A percentile compares a stretch with the other conserved stretches of the same genome.
phyloP scores from a whole-genome alignment of 164 flowering plant genomes.

The Umbellularia californica region DNA sequence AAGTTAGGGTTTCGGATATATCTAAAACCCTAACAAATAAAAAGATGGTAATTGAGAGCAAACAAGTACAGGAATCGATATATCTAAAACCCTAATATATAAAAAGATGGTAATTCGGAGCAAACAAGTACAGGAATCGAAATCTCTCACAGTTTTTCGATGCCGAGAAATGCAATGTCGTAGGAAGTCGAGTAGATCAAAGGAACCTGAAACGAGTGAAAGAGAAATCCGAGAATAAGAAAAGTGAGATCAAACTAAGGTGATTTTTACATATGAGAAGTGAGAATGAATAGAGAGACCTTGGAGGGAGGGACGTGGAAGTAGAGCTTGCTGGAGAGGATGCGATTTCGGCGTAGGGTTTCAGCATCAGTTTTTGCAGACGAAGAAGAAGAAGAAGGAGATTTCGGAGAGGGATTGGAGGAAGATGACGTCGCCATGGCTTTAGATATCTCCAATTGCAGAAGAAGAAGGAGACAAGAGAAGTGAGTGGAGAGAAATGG shows the following conservation, averaged over 20 bases:
- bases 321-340: conserved; percentile 83
- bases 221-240: not conserved
- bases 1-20: no score
- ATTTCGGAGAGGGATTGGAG: conserved; percentile 3
- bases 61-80: no score
- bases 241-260: not conserved
- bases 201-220: conserved; percentile 45
- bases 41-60: no score
- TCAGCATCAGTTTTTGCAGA: conserved; percentile 8
- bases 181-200: conserved; percentile 71
- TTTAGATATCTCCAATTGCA: not conserved
- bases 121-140: no score
- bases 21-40: no score
- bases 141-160: conserved; percentile 75
- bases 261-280: no score
- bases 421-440: conserved; percentile 17
- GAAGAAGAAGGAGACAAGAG: not conserved
- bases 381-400: conserved; percentile 18
- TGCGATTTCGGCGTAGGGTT: conserved; percentile 43
- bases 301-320: conserved; percentile 62
- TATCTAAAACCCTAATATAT: no score
- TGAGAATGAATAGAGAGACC: conserved; percentile 22
- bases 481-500: not conserved
- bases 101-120: no score
- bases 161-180: conserved; percentile 70